These are phyloP conservation scores for Scheffersomyces titani DNA, from an alignment of 1,139 yeast genomes.

Conservation along the genomic window DNA sequence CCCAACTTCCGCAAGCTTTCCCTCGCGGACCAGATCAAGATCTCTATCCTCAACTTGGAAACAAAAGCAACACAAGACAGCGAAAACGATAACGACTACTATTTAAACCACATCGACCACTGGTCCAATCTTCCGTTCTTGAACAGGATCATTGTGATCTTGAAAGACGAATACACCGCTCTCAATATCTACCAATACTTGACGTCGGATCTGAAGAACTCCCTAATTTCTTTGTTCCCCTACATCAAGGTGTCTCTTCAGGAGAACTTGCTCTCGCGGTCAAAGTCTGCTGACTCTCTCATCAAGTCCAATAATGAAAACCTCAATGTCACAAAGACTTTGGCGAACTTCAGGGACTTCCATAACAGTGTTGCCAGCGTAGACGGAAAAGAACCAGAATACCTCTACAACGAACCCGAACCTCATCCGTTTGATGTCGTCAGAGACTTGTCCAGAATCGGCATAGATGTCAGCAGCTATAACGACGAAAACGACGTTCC, in stretches of 20 bases:
- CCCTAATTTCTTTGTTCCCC: conserved; percentile 13
- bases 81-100: conserved; percentile 21
- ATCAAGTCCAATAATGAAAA: conserved; percentile 11
- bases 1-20: conserved; percentile 17
- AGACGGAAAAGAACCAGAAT: conserved; percentile 9
- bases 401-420: conserved; percentile 36
- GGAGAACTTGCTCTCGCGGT: conserved; percentile 42
- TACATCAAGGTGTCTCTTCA: conserved; percentile 38
- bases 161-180: conserved; percentile 36
- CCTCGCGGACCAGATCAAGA: conserved; percentile 38
- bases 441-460: conserved; percentile 30
- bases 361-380: conserved; percentile 15
- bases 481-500: conserved; percentile 23
- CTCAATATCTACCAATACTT: conserved; percentile 23
- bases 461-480: conserved; percentile 28
- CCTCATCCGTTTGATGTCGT: conserved; percentile 35
- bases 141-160: conserved; percentile 41
- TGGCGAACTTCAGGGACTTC: conserved; percentile 28
- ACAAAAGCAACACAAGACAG: conserved; percentile 5
- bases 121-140: conserved; percentile 51
- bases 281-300: conserved; percentile 38
- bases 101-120: conserved; percentile 31
- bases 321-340: conserved; percentile 21
- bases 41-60: conserved; percentile 29
- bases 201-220: conserved; percentile 8